A percentile compares a stretch with the other conserved stretches of the same genome.
Conservation (phyloP, 2,329 filamentous ascomycete genomes). For the Fusarium sp. region DNA sequence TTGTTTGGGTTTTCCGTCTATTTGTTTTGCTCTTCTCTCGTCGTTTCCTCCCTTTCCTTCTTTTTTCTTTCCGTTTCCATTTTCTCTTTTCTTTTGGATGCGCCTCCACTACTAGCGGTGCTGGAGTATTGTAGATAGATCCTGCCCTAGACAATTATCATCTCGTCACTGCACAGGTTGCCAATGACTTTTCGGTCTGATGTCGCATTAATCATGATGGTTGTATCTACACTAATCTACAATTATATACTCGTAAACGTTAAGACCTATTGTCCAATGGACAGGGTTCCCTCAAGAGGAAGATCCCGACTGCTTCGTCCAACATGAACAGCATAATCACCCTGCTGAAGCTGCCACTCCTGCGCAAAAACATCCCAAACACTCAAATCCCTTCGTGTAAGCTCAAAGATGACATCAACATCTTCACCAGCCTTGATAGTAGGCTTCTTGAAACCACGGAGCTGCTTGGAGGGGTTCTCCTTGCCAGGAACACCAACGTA, state of each 20-base stretch:
- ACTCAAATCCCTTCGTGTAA: not conserved
- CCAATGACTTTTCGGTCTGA: too few species aligned
- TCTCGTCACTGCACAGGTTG: too few species aligned
- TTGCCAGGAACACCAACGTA: conserved; percentile 3
- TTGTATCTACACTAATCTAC: rapidly evolving
- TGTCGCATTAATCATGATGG: not conserved
- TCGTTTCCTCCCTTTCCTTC: too few species aligned
- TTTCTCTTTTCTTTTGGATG: too few species aligned
- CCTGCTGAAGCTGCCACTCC: conserved; percentile 21
- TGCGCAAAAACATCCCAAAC: conserved; percentile 9
- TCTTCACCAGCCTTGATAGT: not conserved
- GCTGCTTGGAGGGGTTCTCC: not conserved
- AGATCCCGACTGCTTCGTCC: conserved; percentile 19
- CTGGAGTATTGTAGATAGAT: too few species aligned
- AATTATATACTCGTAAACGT: rapidly evolving
- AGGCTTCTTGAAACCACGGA: conserved; percentile 14
- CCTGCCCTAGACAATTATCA: too few species aligned
- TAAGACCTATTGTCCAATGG: rapidly evolving
- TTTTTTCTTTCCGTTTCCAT: too few species aligned
- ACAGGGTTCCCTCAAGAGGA: not conserved
- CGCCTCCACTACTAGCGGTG: too few species aligned
- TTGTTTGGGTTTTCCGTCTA: too few species aligned
- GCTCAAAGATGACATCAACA: not conserved
- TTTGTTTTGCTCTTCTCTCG: too few species aligned
- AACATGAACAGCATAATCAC: conserved; percentile 2